These are phyloP conservation scores for Cryptococcus hybrid DNA, from an alignment of 1,284 basidiomycete genomes.

Conservation along the genomic window DNA sequence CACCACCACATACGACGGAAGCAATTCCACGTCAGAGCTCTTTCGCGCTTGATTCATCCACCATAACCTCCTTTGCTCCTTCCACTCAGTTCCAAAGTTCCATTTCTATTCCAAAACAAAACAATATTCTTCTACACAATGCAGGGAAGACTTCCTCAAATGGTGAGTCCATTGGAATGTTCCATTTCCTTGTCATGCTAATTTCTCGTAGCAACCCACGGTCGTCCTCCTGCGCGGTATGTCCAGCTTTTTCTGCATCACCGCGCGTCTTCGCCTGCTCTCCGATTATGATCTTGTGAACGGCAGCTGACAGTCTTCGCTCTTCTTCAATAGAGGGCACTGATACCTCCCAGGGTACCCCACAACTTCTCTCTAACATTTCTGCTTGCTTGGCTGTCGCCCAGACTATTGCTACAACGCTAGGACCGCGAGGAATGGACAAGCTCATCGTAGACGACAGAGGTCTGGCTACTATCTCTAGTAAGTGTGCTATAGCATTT, in stretches of 20 bases:
- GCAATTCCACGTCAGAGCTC: conserved; percentile 11
- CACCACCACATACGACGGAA: no score
- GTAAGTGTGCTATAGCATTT: conserved; percentile 23
- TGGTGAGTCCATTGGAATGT: conserved; percentile 27
- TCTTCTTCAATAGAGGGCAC: conserved; percentile 67
- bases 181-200: not conserved
- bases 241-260: conserved; percentile 9
- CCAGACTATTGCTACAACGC: conserved; percentile 85
- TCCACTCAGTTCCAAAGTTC: no score
- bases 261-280: no score
- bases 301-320: not conserved
- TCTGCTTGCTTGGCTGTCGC: conserved; percentile 89
- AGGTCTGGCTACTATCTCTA: conserved; percentile 95
- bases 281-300: not conserved
- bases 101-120: not conserved
- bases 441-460: conserved; percentile 87
- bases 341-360: conserved; percentile 92
- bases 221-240: conserved; percentile 75
- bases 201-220: conserved; percentile 73
- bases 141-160: conserved; percentile 48
- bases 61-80: no score
- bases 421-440: conserved; percentile 99
- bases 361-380: conserved; percentile 94
- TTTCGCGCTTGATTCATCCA: no score
- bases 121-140: conserved; percentile 17